Conservation (phyloP, 2,329 filamentous ascomycete species). For the Dactylellina drechsleri region DNA sequence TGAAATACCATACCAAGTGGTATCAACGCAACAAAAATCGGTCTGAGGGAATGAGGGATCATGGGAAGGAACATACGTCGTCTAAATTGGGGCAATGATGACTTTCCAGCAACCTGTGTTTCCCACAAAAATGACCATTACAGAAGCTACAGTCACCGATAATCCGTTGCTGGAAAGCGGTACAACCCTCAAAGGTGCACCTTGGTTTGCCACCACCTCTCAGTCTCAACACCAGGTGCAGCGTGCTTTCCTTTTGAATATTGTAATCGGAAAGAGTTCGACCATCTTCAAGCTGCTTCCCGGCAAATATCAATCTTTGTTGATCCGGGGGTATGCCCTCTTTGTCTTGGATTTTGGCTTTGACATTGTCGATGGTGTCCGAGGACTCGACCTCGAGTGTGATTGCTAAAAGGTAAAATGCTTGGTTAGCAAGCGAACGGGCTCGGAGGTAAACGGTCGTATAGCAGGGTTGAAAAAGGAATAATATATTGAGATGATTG, state of each 20-base stretch:
- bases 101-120: conserved; percentile 91
- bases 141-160: conserved; percentile 97
- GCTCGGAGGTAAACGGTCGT: no score
- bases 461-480: no score
- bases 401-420: conserved; percentile 66
- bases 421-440: conserved; percentile 2
- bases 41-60: conserved; percentile 56
- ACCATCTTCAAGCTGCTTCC: conserved; percentile 99
- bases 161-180: conserved; percentile 85
- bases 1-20: background rate
- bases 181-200: conserved; percentile 91
- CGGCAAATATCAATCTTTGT: conserved; percentile 99
- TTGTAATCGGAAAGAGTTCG: conserved; percentile 99
- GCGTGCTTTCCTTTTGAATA: conserved; percentile 85
- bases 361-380: conserved; percentile 72
- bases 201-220: conserved; percentile 62
- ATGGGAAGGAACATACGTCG: conserved; percentile 70
- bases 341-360: conserved; percentile 80
- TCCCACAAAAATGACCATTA: conserved; percentile 90
- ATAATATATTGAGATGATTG: no score
- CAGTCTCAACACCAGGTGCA: conserved; percentile 51
- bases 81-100: conserved; percentile 93
- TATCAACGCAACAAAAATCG: no score
- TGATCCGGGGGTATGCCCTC: conserved; percentile 99
- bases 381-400: conserved; percentile 74